A percentile compares a stretch with the other conserved stretches of the same genome.
Evolutionary conservation across 2,329 filamentous ascomycete genomes (phyloP).

Genomic region (Aspergillus tamarii): DNA sequence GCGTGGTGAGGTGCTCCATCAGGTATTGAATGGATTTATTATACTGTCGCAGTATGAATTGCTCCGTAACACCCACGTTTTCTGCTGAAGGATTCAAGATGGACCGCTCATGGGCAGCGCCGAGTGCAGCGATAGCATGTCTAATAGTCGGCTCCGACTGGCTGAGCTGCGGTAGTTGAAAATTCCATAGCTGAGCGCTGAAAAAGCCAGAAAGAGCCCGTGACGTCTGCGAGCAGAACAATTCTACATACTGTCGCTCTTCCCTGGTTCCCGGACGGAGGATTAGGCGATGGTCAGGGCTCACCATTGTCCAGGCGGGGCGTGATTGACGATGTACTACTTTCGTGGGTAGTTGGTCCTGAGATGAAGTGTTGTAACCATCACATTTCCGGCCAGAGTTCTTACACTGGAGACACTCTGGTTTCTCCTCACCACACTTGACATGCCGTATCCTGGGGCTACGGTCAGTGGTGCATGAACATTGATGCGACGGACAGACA

Average conservation of each 20-base stretch:
- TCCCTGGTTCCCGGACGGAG: constrained; percentile 28
- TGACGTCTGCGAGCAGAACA: constrained; percentile 46
- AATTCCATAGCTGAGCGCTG: constrained; percentile 25
- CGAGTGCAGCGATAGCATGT: constrained; percentile 56
- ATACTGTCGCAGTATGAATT: background rate
- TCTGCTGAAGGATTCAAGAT: constrained; percentile 45
- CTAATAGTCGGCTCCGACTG: constrained; percentile 51
- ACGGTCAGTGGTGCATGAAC: background rate
- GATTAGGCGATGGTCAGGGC: constrained; percentile 16
- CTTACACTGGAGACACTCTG: constrained; percentile 56
- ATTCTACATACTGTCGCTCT: constrained; percentile 41
- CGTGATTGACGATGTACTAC: background rate
- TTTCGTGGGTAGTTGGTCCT: constrained; percentile 1
- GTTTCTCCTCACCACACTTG: constrained; percentile 61
- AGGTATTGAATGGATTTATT: constrained; percentile 34
- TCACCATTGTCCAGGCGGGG: background rate
- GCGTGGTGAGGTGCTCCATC: constrained; percentile 33
- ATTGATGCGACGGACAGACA: background rate
- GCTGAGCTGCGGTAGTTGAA: constrained; percentile 50
- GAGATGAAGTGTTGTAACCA: constrained; percentile 49
- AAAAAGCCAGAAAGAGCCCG: constrained; percentile 48
- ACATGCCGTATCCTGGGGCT: constrained; percentile 54
- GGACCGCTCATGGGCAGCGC: constrained; percentile 44
- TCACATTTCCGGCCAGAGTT: constrained; percentile 59
- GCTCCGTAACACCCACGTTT: constrained; percentile 17